phyloP scores from a whole-genome alignment of 75 land plant species.

The Selaginella tamariscina region DNA sequence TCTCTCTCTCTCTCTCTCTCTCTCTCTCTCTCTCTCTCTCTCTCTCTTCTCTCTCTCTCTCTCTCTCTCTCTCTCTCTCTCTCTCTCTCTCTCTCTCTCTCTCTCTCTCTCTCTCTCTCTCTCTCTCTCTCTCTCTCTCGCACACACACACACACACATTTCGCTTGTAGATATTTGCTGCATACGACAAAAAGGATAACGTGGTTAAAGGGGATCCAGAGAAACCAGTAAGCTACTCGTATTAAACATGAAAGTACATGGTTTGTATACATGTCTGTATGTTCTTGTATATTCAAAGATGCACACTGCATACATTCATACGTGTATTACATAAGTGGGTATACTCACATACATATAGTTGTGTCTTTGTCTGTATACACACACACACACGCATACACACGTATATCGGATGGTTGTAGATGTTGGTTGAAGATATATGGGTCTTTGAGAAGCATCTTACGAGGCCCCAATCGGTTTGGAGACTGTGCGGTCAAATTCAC shows the following conservation, averaged over 20 bases:
- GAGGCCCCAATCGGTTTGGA: neutral
- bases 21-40: neutral
- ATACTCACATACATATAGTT: neutral
- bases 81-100: neutral
- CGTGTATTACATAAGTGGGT: too few species aligned
- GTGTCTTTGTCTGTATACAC: neutral
- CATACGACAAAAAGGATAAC: conserved; percentile 24
- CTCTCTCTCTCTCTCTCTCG: too few species aligned
- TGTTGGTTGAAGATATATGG: neutral
- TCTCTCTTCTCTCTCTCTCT: neutral
- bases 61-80: neutral
- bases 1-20: neutral
- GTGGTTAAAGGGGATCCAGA: conserved; percentile 26
- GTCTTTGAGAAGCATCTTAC: neutral
- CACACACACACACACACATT: neutral
- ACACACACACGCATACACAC: neutral
- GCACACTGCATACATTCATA: too few species aligned
- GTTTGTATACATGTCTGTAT: too few species aligned
- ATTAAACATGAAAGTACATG: too few species aligned
- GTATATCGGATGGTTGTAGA: neutral
- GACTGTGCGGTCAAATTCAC: neutral
- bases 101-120: neutral
- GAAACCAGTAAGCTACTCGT: conserved; percentile 11
- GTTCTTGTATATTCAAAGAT: too few species aligned
- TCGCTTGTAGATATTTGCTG: conserved; percentile 64